Conservation (phyloP, 2,329 filamentous ascomycete species). For the Pyricularia sp. region DNA sequence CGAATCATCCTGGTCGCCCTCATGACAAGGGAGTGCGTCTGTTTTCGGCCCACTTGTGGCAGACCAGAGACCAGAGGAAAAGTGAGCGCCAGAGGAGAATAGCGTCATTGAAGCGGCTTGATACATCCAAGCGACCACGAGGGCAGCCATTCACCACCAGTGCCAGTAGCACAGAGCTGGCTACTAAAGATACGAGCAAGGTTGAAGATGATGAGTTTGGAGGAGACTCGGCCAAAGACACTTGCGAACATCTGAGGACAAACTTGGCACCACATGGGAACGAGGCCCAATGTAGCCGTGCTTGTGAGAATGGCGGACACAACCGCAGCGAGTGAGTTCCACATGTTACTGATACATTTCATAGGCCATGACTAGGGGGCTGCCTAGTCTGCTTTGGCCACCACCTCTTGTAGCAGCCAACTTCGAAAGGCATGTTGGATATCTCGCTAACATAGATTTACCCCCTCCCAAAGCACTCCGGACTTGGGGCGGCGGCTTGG, state of each 20-base stretch:
- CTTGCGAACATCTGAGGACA: neutral
- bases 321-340: neutral
- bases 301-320: neutral
- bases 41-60: neutral
- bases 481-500: neutral
- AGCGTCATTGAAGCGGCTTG: neutral
- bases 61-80: neutral
- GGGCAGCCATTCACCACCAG: neutral
- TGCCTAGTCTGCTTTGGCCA: neutral
- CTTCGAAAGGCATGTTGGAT: neutral
- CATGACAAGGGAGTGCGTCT: neutral
- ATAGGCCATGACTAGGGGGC: neutral
- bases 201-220: neutral
- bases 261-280: neutral
- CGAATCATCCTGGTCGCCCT: neutral
- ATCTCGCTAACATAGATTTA: neutral
- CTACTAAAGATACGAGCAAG: neutral
- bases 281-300: neutral
- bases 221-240: neutral
- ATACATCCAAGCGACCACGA: neutral
- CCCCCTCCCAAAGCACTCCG: neutral
- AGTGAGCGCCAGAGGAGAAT: neutral
- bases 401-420: neutral
- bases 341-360: neutral
- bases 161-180: neutral